These are phyloP conservation scores for Neurospora sp. DNA, from an alignment of 495 filamentous ascomycete genomes.

Conservation along the genomic window DNA sequence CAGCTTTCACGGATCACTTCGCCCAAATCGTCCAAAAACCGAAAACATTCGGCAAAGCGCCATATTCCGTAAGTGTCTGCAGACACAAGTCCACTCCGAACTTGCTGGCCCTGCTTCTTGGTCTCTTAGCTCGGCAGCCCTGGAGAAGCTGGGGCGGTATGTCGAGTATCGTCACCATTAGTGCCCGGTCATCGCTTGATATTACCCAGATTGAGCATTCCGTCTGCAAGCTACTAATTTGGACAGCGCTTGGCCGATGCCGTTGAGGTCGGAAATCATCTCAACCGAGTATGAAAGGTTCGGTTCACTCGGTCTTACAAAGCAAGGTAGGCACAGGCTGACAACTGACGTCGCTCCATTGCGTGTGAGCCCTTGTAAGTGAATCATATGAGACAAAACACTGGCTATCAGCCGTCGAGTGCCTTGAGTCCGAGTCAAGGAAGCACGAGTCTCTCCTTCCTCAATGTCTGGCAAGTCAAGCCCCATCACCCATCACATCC, in stretches of 20 bases:
- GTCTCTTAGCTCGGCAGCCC: not conserved
- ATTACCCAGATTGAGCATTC: not conserved
- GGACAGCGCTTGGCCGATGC: not conserved
- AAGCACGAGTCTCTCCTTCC: not conserved
- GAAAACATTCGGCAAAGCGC: not conserved
- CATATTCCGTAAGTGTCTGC: not conserved
- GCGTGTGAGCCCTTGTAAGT: not conserved
- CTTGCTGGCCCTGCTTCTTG: not conserved
- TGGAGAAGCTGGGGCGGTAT: not conserved
- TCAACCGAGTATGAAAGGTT: not conserved
- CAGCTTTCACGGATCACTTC: not conserved
- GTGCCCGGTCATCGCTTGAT: not conserved
- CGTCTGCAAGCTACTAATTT: not conserved
- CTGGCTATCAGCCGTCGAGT: not conserved
- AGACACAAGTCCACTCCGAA: not conserved
- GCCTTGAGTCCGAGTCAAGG: not conserved
- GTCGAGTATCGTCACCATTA: not conserved
- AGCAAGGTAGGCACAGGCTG: not conserved
- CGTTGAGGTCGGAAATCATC: not conserved
- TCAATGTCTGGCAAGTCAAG: not conserved
- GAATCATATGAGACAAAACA: not conserved
- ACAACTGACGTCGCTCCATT: not conserved
- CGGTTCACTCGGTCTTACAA: not conserved
- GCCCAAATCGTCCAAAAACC: not conserved
- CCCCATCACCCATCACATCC: not conserved